These are phyloP conservation scores for Daedaleopsis nitida DNA, from an alignment of 768 basidiomycete genomes.

Conservation along the genomic window DNA sequence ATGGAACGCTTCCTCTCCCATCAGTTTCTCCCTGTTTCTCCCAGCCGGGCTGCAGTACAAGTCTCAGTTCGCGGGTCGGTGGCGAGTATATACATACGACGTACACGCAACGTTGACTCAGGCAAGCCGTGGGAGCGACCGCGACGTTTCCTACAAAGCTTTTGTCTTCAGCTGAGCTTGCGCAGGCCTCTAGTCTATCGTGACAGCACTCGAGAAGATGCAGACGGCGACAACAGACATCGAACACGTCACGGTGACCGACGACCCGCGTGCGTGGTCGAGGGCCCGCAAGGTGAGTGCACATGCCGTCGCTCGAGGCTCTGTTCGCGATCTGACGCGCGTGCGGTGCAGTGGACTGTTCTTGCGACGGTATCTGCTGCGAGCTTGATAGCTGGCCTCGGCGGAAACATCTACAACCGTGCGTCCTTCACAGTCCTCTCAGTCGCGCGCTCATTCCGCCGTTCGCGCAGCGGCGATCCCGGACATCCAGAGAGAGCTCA, in stretches of 20 bases:
- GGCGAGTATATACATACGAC: too few species aligned
- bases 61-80: too few species aligned
- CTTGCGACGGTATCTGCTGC: constrained; percentile 52
- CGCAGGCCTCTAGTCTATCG: too few species aligned
- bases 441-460: background rate
- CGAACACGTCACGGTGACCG: constrained; percentile 28
- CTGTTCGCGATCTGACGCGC: too few species aligned
- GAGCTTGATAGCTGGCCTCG: constrained; percentile 59
- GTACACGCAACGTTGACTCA: too few species aligned
- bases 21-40: too few species aligned
- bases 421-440: constrained; percentile 10
- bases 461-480: constrained; percentile 55
- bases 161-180: too few species aligned
- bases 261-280: constrained; percentile 32
- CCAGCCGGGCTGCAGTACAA: too few species aligned
- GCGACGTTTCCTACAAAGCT: too few species aligned
- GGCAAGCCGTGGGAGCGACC: too few species aligned
- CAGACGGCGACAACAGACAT: constrained; percentile 26
- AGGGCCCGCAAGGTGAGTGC: constrained; percentile 26
- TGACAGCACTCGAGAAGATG: too few species aligned
- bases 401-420: constrained; percentile 68
- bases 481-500: constrained; percentile 58
- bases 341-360: constrained; percentile 32
- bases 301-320: background rate
- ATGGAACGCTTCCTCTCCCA: too few species aligned